phyloP scores from a whole-genome alignment of 768 basidiomycete species.

The Fomitopsis pulvina region DNA sequence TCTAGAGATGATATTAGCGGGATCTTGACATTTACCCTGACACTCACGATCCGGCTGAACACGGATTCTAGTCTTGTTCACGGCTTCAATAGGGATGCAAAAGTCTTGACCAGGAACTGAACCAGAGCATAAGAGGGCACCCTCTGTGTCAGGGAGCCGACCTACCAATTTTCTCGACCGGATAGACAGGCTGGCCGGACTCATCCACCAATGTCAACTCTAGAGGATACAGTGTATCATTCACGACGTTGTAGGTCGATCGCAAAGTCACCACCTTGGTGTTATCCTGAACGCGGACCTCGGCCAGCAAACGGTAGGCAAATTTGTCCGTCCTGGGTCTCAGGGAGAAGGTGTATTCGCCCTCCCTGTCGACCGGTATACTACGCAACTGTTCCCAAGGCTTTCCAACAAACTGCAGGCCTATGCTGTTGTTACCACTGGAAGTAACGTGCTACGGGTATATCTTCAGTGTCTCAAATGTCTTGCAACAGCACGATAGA shows the following conservation, averaged over 20 bases:
- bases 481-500: background rate
- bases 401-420: conserved; percentile 77
- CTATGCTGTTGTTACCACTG: conserved; percentile 76
- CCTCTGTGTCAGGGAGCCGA: background rate
- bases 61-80: conserved; percentile 72
- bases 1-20: conserved; percentile 44
- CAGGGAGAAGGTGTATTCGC: conserved; percentile 84
- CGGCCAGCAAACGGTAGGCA: conserved; percentile 77
- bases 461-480: background rate
- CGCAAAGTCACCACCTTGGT: conserved; percentile 92
- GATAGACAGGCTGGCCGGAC: conserved; percentile 71
- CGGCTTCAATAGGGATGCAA: conserved; percentile 85
- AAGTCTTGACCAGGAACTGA: conserved; percentile 81
- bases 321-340: conserved; percentile 73
- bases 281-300: conserved; percentile 84
- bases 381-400: conserved; percentile 85
- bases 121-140: too few species aligned
- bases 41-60: conserved; percentile 88
- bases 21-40: too few species aligned
- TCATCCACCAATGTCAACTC: conserved; percentile 89
- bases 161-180: conserved; percentile 76
- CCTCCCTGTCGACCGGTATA: conserved; percentile 90
- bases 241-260: conserved; percentile 89
- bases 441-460: conserved; percentile 33
- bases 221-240: conserved; percentile 84